Percentiles rank a stretch among this genome's conserved stretches.
Evolutionary conservation across 2,329 filamentous ascomycete genomes (phyloP).

Genomic region (Cercospora janseana): DNA sequence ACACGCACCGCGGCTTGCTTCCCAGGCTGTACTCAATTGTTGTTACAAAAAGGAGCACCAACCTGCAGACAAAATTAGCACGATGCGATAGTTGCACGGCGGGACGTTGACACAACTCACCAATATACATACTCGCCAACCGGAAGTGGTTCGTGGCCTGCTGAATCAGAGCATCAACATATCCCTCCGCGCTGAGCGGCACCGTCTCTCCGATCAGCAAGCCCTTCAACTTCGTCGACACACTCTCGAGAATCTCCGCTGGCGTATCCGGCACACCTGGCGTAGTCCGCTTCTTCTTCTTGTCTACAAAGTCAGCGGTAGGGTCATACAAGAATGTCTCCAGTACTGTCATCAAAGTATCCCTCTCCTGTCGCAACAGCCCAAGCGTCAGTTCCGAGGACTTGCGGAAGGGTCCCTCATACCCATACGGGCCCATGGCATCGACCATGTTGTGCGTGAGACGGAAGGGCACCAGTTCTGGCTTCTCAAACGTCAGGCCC

Average conservation of each 20-base stretch:
- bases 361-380: slow-evolving; percentile 84
- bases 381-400: slow-evolving; percentile 85
- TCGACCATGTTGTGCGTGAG: slow-evolving; percentile 98
- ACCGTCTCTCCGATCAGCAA: slow-evolving; percentile 84
- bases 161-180: slow-evolving; percentile 92
- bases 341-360: slow-evolving; percentile 94
- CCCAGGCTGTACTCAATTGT: background rate
- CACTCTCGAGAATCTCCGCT: slow-evolving; percentile 82
- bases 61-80: slow-evolving; percentile 10
- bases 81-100: background rate
- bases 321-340: slow-evolving; percentile 98
- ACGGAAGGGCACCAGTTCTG: slow-evolving; percentile 91
- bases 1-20: no score
- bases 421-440: slow-evolving; percentile 91
- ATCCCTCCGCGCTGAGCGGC: slow-evolving; percentile 89
- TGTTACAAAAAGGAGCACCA: slow-evolving; percentile 29
- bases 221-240: slow-evolving; percentile 81
- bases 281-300: slow-evolving; percentile 57
- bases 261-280: slow-evolving; percentile 63
- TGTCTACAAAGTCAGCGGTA: slow-evolving; percentile 85
- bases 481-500: slow-evolving; percentile 89
- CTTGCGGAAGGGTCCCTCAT: slow-evolving; percentile 86
- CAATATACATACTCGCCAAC: slow-evolving; percentile 92
- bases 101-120: slow-evolving; percentile 39
- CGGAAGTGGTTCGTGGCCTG: slow-evolving; percentile 79